These are phyloP conservation scores for Fraxinus xanthoxyloides DNA, from an alignment of 305 asterid genomes.

Conservation along the genomic window DNA sequence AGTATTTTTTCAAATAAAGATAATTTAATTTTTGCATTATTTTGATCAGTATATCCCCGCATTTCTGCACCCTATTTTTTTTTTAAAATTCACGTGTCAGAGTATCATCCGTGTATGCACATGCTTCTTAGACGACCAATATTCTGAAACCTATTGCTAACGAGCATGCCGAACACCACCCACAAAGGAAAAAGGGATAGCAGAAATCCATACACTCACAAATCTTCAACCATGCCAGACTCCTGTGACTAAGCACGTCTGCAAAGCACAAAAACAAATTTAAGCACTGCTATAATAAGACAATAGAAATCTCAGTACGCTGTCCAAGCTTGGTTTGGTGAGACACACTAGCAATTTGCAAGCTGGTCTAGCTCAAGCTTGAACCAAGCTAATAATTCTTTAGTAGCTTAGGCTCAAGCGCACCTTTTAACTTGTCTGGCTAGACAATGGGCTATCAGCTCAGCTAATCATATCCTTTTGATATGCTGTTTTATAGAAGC, in stretches of 20 bases:
- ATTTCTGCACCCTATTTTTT: neutral
- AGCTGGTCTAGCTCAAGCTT: slow-evolving; percentile 36
- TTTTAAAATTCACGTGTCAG: neutral
- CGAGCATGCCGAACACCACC: slow-evolving; percentile 23
- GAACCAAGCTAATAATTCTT: slow-evolving; percentile 30
- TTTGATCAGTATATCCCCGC: neutral
- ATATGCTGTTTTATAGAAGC: slow-evolving; percentile 12
- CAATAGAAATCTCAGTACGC: slow-evolving; percentile 26
- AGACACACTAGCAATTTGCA: slow-evolving; percentile 30
- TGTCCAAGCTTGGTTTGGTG: slow-evolving; percentile 40
- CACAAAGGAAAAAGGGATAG: slow-evolving; percentile 30
- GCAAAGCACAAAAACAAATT: slow-evolving; percentile 56
- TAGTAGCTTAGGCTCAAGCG: slow-evolving; percentile 38
- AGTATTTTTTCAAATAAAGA: neutral
- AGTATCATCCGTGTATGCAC: neutral
- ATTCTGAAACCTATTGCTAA: slow-evolving; percentile 13
- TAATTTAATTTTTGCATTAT: neutral
- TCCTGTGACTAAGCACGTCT: slow-evolving; percentile 48
- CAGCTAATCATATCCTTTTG: slow-evolving; percentile 41
- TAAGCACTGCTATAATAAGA: slow-evolving; percentile 29
- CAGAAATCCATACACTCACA: slow-evolving; percentile 29
- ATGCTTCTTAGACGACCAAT: neutral
- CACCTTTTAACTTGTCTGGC: slow-evolving; percentile 22
- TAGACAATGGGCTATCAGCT: slow-evolving; percentile 33
- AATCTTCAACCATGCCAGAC: slow-evolving; percentile 40